Evolutionary conservation across 177 flowering plant genomes (phyloP).

Genomic region (Vitis hybrid): DNA sequence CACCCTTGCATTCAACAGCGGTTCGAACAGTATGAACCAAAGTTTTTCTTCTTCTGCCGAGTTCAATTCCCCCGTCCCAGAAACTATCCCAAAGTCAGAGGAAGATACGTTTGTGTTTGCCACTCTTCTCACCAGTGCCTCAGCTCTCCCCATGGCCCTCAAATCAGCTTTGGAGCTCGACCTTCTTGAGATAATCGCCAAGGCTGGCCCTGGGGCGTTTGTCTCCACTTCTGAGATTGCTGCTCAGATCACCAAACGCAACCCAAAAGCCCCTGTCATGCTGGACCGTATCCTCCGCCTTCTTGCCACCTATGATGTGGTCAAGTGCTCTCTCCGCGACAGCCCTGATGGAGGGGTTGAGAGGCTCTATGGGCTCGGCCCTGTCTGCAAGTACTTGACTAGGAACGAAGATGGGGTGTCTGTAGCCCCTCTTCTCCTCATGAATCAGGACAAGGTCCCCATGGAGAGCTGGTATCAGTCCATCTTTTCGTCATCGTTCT

Average conservation of each 20-base stretch:
- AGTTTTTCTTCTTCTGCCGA: too few relatives aligned
- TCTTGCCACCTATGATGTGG: constrained; percentile 60
- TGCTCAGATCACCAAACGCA: constrained; percentile 44
- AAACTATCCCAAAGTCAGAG: constrained; percentile 26
- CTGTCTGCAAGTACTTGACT: constrained; percentile 66
- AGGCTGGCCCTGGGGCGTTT: constrained; percentile 44
- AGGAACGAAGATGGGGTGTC: constrained; percentile 71
- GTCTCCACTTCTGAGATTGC: constrained; percentile 54
- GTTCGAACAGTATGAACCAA: too few relatives aligned
- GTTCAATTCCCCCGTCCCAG: neutral
- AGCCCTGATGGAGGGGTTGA: constrained; percentile 46
- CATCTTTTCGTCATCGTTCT: neutral
- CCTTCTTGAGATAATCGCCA: constrained; percentile 62
- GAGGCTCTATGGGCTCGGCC: constrained; percentile 67
- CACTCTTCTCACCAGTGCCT: constrained; percentile 53
- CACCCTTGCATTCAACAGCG: too few relatives aligned
- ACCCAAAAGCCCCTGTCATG: constrained; percentile 60
- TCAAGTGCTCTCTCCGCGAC: constrained; percentile 37
- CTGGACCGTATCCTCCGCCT: constrained; percentile 70
- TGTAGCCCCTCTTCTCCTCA: constrained; percentile 48
- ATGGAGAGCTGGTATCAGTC: constrained; percentile 80
- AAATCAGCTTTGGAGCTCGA: constrained; percentile 62
- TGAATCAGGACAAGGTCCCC: constrained; percentile 80
- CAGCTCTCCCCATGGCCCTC: constrained; percentile 62
- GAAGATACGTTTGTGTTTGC: constrained; percentile 49